Evolutionary conservation across 768 basidiomycete species (phyloP), one percentile per base, ranked within the genome.

Genomic region (Leccinellum albellum): DNA sequence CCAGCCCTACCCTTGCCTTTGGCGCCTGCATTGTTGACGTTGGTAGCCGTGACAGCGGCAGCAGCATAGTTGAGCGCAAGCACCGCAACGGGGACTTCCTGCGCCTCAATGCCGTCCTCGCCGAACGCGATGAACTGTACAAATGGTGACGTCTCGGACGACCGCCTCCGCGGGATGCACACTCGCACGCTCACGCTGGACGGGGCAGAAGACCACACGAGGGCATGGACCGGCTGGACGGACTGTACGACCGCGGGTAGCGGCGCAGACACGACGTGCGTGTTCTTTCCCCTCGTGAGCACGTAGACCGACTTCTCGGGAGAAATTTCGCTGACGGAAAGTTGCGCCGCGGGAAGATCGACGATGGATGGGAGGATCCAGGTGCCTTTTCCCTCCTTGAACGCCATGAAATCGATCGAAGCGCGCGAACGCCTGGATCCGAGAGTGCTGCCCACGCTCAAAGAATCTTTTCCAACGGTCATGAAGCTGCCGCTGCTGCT

Each of bases 71-170:
- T 50, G 26, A 50, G 31, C 21, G 21, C 60, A 46, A 89, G 68
- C 54, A 79, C 78, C 10, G 79, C 69, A 12, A 90, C 69, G 1
- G 81, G 70, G 29, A 87, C 67, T 70, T 94, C 91, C 59, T 87
- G 84, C 3, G 85, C 80, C 66, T 94, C 91, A 15, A 94, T 62
- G 12, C 90, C 90, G 55, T 83, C 79, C 53, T 87, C 85, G 23
- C 84, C 78, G 51, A 92, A 82, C 17, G 82, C 85, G 47, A 88
- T 74, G 33, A 91, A 69, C 66, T 94, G 91, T 46, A 94, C 70
- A 62, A 82, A 79, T 9, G 82, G 79, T 1, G 64, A 50, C 14
- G 65, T 47, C 6, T 32, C n/a, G 31, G 23, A 46, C 14, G 45
- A 46, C 3, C 21, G 45, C 13, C 21, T 21, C 58, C 23, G 51